Percentiles rank a stretch among this genome's conserved stretches.
phyloP scores from a whole-genome alignment of 1,284 basidiomycete species.

The Polyporus tsugae region DNA sequence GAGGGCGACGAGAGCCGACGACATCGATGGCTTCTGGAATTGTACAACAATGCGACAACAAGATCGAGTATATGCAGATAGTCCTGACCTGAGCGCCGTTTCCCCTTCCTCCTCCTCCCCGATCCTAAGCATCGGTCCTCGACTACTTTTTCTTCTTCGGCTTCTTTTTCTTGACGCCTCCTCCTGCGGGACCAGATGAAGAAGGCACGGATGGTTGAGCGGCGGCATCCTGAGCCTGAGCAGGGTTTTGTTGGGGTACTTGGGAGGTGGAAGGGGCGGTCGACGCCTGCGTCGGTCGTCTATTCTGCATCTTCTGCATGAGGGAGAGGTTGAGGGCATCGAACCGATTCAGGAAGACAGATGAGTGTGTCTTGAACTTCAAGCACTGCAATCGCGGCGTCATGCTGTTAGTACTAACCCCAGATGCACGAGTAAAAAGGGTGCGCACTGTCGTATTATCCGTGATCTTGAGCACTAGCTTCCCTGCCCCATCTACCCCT shows the following conservation, averaged over 20 bases:
- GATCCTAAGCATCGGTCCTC: not conserved
- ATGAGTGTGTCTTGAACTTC: conserved; percentile 94
- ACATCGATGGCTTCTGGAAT: conserved; percentile 7
- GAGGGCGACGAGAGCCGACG: not conserved
- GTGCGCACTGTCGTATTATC: conserved; percentile 82
- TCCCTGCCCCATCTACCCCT: conserved; percentile 62
- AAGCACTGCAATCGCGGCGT: conserved; percentile 69
- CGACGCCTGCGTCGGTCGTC: conserved; percentile 40
- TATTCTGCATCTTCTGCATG: conserved; percentile 85
- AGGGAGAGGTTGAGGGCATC: conserved; percentile 87
- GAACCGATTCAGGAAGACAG: conserved; percentile 94
- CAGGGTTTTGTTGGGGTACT: conserved; percentile 33
- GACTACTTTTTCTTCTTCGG: conserved; percentile 62
- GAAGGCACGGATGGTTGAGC: conserved; percentile 37
- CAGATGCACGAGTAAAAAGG: not conserved
- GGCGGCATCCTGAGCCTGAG: conserved; percentile 32
- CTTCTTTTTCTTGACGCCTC: conserved; percentile 62
- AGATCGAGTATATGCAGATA: conserved; percentile 14
- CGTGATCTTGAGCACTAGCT: conserved; percentile 91
- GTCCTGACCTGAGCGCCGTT: conserved; percentile 15
- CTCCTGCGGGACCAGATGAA: conserved; percentile 39
- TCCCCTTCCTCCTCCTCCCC: not conserved
- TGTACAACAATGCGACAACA: conserved; percentile 16
- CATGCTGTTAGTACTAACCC: not conserved
- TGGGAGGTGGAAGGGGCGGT: conserved; percentile 25